Conservation (phyloP, 1,284 basidiomycete species). For the Neotropicomus parvogracilis region DNA sequence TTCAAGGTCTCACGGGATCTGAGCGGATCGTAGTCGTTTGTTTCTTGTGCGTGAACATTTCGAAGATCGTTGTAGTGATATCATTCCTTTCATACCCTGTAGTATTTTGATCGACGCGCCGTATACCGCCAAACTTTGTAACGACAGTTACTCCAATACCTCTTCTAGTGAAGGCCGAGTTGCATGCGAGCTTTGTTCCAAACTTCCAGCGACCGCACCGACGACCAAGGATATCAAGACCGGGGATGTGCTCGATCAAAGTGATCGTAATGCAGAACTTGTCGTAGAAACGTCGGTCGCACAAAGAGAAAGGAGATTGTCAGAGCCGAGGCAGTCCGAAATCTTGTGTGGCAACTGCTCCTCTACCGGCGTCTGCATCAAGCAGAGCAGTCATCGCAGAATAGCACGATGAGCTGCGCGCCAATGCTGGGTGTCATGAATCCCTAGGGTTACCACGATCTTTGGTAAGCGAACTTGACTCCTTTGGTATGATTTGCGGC, state of each 20-base stretch:
- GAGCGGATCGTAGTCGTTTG: slow-evolving; percentile 29
- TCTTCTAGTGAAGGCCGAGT: slow-evolving; percentile 6
- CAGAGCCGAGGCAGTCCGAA: slow-evolving; percentile 73
- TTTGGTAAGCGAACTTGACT: slow-evolving; percentile 72
- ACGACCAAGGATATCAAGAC: slow-evolving; percentile 79
- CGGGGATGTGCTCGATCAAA: slow-evolving; percentile 66
- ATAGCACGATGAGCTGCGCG: slow-evolving; percentile 86
- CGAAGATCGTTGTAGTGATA: slow-evolving; percentile 11
- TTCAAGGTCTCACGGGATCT: slow-evolving; percentile 58
- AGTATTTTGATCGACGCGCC: not conserved
- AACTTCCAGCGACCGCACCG: slow-evolving; percentile 11
- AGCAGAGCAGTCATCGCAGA: slow-evolving; percentile 57
- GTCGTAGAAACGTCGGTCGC: slow-evolving; percentile 71
- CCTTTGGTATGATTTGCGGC: slow-evolving; percentile 92
- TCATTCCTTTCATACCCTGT: not conserved
- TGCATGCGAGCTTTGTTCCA: slow-evolving; percentile 5
- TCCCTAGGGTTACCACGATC: slow-evolving; percentile 86
- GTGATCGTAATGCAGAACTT: too few species aligned
- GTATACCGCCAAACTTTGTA: not conserved
- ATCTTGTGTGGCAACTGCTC: slow-evolving; percentile 65
- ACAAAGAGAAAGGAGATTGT: too few species aligned
- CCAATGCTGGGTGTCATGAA: slow-evolving; percentile 89
- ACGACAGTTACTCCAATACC: too few species aligned
- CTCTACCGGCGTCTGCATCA: slow-evolving; percentile 39
- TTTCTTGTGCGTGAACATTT: slow-evolving; percentile 1